Evolutionary conservation across 306 rosid species (phyloP), one percentile per base, ranked within the genome.

Genomic region (Cyclanthera cordifolia): DNA sequence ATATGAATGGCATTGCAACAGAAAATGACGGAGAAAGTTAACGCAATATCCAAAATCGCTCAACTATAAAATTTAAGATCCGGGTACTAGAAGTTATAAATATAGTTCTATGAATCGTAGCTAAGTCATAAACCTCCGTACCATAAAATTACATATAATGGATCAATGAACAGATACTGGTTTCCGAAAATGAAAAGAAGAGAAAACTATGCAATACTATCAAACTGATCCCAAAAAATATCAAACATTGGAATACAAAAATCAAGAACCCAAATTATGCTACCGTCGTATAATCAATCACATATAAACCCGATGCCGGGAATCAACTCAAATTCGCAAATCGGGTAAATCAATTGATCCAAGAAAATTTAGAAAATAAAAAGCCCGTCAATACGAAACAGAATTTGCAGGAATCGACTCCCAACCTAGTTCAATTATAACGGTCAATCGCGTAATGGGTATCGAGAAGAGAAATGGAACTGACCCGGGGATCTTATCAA

Each of bases 401-500:
- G 19, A n/a, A n/a, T n/a, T n/a, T 60, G 34, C 3, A 20, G 51
- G 32, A 0, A 63, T 12, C 12, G 5, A 5, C 17, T 64, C 53
- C 4, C 20, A 21, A 9, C 19, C 11, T 39, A 41, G 19, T 63
- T 20, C 19, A 41, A 63, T 63, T 17, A n/a, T 10, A 17, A 60
- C 9, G 24, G 7, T 34, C 48, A 2, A 0, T 34, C 12, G 17
- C 20, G 34, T 23, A 64, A 64, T 58, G 28, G 53, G 41, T 23
- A 24, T 16, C 25, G 46, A 64, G 17, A 69, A 45, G 43, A 23
- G 53, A 65, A 0, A 65, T 0, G 37, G 67, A 64, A 78, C 82
- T 46, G 3, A 87, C 93, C 95, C 94, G 15, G 99, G 95, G 74
- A 93, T 85, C 89, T 93, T 93, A 73, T 93, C 96, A 76, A 90